These are phyloP conservation scores for Boletus edulis DNA, from an alignment of 768 basidiomycete species.

Conservation along the genomic window DNA sequence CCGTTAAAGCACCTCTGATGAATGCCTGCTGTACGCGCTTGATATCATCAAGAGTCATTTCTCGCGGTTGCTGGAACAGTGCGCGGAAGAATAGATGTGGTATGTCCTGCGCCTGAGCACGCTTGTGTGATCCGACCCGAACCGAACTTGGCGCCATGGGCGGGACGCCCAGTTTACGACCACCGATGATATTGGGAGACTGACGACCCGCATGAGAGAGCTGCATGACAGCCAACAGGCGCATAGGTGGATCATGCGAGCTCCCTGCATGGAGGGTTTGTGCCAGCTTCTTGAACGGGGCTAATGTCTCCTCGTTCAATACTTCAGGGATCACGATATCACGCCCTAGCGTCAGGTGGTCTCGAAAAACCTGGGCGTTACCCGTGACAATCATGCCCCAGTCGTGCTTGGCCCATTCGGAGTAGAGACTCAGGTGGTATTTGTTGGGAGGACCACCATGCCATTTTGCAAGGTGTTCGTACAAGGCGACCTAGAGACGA, in stretches of 20 bases:
- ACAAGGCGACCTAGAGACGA: slow-evolving; percentile 72
- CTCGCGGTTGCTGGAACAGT: slow-evolving; percentile 61
- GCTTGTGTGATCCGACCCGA: slow-evolving; percentile 39
- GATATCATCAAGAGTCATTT: slow-evolving; percentile 62
- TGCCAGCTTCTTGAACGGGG: slow-evolving; percentile 52
- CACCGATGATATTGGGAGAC: slow-evolving; percentile 69
- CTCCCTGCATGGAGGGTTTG: slow-evolving; percentile 44
- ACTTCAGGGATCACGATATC: slow-evolving; percentile 60
- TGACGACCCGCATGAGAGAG: slow-evolving; percentile 84
- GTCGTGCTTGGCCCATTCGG: slow-evolving; percentile 65
- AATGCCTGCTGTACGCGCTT: slow-evolving; percentile 59
- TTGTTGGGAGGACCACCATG: slow-evolving; percentile 72
- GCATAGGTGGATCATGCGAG: slow-evolving; percentile 6
- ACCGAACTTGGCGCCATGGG: slow-evolving; percentile 75
- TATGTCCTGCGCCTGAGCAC: slow-evolving; percentile 2
- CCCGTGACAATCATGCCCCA: slow-evolving; percentile 94
- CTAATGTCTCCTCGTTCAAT: slow-evolving; percentile 41
- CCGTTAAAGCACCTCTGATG: slow-evolving; percentile 62
- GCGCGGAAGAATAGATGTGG: slow-evolving; percentile 33
- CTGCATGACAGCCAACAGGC: slow-evolving; percentile 68
- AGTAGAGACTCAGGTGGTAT: slow-evolving; percentile 63
- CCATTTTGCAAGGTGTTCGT: slow-evolving; percentile 72
- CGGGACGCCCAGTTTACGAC: slow-evolving; percentile 54
- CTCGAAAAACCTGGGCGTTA: slow-evolving; percentile 65
- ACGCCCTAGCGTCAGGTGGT: slow-evolving; percentile 69